Evolutionary conservation across 2,329 filamentous ascomycete genomes (phyloP), one percentile per base, ranked within the genome.

Genomic region (Metarhizium sp.): DNA sequence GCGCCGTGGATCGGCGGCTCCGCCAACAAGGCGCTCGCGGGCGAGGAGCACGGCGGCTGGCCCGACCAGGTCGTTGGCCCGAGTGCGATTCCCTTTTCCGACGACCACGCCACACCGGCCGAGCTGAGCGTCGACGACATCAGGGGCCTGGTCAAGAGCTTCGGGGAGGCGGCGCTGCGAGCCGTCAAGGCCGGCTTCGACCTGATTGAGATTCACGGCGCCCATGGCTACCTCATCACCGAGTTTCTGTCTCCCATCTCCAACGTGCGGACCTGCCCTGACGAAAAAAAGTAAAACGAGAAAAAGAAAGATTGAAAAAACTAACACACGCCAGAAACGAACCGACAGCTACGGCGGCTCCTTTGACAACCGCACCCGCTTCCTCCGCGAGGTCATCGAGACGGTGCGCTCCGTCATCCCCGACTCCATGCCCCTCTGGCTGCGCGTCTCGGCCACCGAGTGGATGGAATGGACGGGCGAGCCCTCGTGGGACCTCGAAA

Each of bases 101-200:
- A 83, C 7, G 72, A 75, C 20, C 83, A 84, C 66, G 78, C 82
- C 1, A 65, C 66, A 2, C 88, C 88, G 2, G 83, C 81, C 60
- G 88, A 80, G 57, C 80, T 94, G 79, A 86, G 82, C 0, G 70
- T 80, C 2, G 73, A 78, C 1, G 85, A 92, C 52, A 92, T 95
- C 59, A 74, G 82, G 61, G 69, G 74, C 3, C 71, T 90, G 49
- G 85, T 90, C 63, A 67, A 71, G 45, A 78, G 78, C 10, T 94
- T 82, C 71, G 81, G 75, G 4, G 78, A 78, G 2, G 75, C 81
- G 0, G 77, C 81, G 0, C 74, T 76, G 60, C 73, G 85, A 42
- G 79, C 89, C 1, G 69, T 92, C 4, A 74, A 81, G 59, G 86
- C 84, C 1, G 90, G 90, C 0, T 81, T 89, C 51, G 90, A 95